A percentile compares a stretch with the other conserved stretches of the same genome.
Evolutionary conservation across 352 stramenopile species (phyloP).

Genomic region (Hyaloperonospora arabidopsidis): DNA sequence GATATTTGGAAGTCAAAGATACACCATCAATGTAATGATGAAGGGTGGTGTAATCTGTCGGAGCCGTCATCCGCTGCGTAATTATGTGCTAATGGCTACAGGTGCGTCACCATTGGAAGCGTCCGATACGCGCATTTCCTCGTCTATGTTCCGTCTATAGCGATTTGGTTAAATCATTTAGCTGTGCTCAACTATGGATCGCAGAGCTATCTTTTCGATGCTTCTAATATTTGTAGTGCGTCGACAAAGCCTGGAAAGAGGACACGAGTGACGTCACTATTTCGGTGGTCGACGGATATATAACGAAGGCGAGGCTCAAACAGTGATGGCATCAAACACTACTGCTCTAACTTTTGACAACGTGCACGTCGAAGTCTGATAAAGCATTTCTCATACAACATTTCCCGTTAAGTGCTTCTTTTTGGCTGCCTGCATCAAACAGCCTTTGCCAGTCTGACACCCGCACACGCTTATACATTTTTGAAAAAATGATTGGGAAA

Average conservation of each 20-base stretch:
- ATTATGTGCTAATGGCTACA: too few species aligned
- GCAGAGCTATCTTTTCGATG: not conserved
- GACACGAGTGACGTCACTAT: slow-evolving; percentile 16
- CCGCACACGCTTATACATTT: not conserved
- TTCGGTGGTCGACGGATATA: not conserved
- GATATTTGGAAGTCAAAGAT: too few species aligned
- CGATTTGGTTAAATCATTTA: not conserved
- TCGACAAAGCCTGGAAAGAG: slow-evolving; percentile 5
- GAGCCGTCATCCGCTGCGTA: too few species aligned
- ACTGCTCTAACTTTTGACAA: not conserved
- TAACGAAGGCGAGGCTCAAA: slow-evolving; percentile 6
- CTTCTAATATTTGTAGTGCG: not conserved
- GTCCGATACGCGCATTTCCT: not conserved
- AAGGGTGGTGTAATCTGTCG: too few species aligned
- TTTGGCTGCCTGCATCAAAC: too few species aligned
- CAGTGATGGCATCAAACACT: not conserved
- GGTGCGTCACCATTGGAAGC: too few species aligned
- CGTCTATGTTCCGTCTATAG: slow-evolving; percentile 8
- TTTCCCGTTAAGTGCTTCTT: too few species aligned
- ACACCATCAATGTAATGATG: too few species aligned
- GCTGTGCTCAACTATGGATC: not conserved
- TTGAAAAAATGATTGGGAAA: not conserved
- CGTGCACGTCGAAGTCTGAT: too few species aligned
- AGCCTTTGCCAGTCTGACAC: not conserved
- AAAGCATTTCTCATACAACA: too few species aligned